Percentiles rank a stretch among this genome's conserved stretches.
Evolutionary conservation across 768 basidiomycete genomes (phyloP).

Genomic region (Erythrobasidium yunnanense): DNA sequence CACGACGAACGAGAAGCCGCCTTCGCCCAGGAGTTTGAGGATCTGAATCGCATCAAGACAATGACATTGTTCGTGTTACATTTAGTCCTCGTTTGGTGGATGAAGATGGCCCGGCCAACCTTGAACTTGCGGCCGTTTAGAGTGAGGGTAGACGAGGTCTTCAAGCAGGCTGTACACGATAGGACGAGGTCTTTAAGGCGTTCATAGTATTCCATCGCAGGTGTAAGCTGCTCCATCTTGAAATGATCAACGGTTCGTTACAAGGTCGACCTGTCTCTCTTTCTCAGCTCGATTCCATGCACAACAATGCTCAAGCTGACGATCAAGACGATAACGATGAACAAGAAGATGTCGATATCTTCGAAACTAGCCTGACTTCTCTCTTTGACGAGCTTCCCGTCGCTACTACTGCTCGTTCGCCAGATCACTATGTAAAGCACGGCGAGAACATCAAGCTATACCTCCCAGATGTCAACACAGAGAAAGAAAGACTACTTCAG

Average conservation of each 20-base stretch:
- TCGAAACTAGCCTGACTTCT: constrained; percentile 2
- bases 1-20: constrained; percentile 87
- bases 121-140: constrained; percentile 24
- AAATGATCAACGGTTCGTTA: neutral
- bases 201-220: constrained; percentile 14
- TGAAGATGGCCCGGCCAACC: neutral
- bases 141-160: constrained; percentile 11
- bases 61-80: neutral
- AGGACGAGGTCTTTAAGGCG: constrained; percentile 11
- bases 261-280: neutral
- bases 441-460: neutral
- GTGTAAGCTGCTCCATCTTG: neutral
- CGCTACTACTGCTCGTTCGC: neutral
- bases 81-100: neutral
- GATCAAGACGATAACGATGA: too few relatives aligned
- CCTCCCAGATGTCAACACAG: neutral
- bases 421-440: neutral
- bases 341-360: too few relatives aligned
- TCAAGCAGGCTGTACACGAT: constrained; percentile 18
- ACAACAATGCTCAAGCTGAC: too few relatives aligned
- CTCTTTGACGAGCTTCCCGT: constrained; percentile 10
- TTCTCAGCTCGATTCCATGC: too few relatives aligned
- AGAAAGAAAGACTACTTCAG: constrained; percentile 7
- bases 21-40: constrained; percentile 84
- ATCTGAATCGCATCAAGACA: constrained; percentile 59